These are phyloP conservation scores for Leishmania turanica DNA, from an alignment of 208 protist species.

Conservation along the genomic window DNA sequence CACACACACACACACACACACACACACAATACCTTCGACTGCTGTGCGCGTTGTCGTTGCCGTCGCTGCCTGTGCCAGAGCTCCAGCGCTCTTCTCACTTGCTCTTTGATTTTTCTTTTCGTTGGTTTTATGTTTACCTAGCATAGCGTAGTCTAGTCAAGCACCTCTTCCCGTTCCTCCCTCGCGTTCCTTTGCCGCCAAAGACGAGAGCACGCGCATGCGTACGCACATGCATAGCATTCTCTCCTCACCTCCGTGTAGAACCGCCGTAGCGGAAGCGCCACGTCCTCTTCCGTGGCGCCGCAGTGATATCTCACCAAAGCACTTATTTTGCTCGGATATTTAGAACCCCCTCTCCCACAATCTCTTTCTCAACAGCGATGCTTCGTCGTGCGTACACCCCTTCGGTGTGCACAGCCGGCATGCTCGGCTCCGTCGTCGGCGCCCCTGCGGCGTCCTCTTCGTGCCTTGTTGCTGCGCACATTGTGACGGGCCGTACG, in stretches of 20 bases:
- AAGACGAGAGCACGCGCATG: neutral
- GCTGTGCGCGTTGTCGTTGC: neutral
- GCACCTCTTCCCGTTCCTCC: neutral
- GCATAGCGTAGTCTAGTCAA: neutral
- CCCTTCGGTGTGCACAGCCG: slow-evolving; percentile 2
- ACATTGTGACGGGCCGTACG: slow-evolving; percentile 12
- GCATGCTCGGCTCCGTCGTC: slow-evolving; percentile 21
- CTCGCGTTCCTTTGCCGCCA: neutral
- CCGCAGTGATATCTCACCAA: neutral
- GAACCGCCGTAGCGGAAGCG: neutral
- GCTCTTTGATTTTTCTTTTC: neutral
- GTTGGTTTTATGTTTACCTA: neutral
- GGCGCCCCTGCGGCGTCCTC: slow-evolving; percentile 2
- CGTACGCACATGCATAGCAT: neutral
- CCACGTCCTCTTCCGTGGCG: neutral
- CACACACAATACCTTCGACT: neutral
- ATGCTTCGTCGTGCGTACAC: slow-evolving; percentile 43
- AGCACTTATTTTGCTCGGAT: neutral
- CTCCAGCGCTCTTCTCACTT: neutral
- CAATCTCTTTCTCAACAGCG: neutral
- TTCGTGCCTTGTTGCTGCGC: slow-evolving; percentile 11
- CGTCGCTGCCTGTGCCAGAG: neutral
- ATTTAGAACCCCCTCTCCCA: neutral
- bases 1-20: no score
- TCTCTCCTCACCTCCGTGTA: neutral